These are phyloP conservation scores for Xylaria arbuscula DNA, from an alignment of 2,329 filamentous ascomycete genomes.

Conservation along the genomic window DNA sequence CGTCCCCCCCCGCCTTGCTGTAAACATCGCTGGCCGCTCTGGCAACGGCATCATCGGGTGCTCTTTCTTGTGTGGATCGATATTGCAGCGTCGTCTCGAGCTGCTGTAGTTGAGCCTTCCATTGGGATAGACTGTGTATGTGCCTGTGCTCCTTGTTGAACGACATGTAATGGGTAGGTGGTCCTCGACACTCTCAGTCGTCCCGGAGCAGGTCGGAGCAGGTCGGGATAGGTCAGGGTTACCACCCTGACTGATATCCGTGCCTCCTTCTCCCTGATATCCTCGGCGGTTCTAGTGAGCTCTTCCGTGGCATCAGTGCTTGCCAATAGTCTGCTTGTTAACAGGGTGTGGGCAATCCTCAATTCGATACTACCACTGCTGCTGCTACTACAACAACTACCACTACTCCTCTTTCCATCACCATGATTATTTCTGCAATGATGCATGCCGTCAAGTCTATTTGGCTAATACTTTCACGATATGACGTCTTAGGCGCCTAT, in stretches of 20 bases:
- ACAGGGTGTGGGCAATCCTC: no score
- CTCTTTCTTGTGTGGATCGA: slow-evolving; percentile 28
- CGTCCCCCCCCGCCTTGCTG: slow-evolving; percentile 17
- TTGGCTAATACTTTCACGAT: slow-evolving; percentile 50
- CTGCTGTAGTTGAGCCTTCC: slow-evolving; percentile 43
- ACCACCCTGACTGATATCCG: background rate
- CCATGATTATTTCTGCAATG: slow-evolving; percentile 42
- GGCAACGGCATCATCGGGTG: slow-evolving; percentile 13
- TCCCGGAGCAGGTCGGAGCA: slow-evolving; percentile 12
- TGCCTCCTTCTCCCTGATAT: background rate
- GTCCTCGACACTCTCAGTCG: slow-evolving; percentile 18
- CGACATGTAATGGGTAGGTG: slow-evolving; percentile 50
- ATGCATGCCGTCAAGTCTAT: slow-evolving; percentile 40
- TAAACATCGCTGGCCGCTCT: slow-evolving; percentile 1
- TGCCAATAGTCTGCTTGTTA: no score
- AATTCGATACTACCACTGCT: background rate
- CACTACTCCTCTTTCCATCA: slow-evolving; percentile 30
- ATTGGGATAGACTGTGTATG: slow-evolving; percentile 26
- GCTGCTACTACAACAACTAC: background rate
- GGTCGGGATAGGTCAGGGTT: slow-evolving; percentile 3
- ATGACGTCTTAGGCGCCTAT: slow-evolving; percentile 55
- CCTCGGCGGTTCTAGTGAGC: slow-evolving; percentile 15
- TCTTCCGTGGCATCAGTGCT: slow-evolving; percentile 1
- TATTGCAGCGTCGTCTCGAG: slow-evolving; percentile 21
- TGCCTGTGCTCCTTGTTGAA: slow-evolving; percentile 40